Base-by-base conservation (phyloP, 805 yeast species). In the Metschnikowia henanensis region DNA sequence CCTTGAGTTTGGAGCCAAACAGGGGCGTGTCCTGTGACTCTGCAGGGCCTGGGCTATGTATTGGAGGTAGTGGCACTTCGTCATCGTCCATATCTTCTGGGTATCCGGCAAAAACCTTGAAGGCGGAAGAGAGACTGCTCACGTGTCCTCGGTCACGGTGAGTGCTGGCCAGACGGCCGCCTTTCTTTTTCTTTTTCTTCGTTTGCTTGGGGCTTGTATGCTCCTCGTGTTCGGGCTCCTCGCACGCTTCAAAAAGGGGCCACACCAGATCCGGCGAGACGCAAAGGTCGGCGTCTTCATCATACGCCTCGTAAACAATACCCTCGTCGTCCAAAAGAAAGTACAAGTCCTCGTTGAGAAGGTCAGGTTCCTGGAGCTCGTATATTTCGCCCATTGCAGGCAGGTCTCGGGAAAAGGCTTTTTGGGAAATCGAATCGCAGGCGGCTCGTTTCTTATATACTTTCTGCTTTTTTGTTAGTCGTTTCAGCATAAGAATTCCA, bases 1-100 rank as follows among this genome's bases (percentile, higher is more conserved):
- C 49, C 5, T 38, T 42, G 35, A 38, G 39, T 13, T 30, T 29
- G 23, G 42, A 35, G 15, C 31, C 20, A 17, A 47, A 17, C 8
- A 28, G 19, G 3, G 45, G 40, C 30, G 26, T 30, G 7, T 46
- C 47, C 39, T 26, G 12, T 15, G 17, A 18, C 4, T 37, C 46
- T 16, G 30, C 30, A n/a, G 12, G n/a, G 17, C 13, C 31, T 12
- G 17, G 10, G 19, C 18, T 21, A 9, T 30, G 30, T 9, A 30
- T 8, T 16, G 30, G 35, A 4, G 41, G 35, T 8, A 6, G 35
- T 12, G n/a, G 18, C 13, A 19, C 30, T 5, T 30, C 30, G 3
- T 38, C 36, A n/a, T 30, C 28, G 9, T 29, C 28, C n/a, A 30
- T 6, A 10, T 37, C 28, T 4, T 20, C 40, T 19, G 21, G 18